Evolutionary conservation across 495 filamentous ascomycete genomes (phyloP).

Genomic region (Barbatosphaeria neglecta): DNA sequence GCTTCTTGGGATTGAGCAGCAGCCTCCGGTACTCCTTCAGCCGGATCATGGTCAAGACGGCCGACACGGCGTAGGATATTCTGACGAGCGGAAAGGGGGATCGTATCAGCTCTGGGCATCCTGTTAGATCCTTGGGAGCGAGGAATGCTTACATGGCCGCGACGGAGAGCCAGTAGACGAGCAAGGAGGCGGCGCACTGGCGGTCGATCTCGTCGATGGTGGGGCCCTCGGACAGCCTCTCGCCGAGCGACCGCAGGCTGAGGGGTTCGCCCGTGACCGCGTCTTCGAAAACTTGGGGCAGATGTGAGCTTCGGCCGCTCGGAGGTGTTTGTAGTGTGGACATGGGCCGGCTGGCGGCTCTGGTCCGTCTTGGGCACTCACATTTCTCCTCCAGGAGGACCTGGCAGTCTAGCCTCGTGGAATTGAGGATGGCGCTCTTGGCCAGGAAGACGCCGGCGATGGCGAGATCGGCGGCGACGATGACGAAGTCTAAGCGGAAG

Average conservation of each 20-base stretch:
- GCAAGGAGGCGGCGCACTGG: constrained; percentile 1
- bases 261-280: neutral
- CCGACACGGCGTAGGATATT: neutral
- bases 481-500: neutral
- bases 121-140: neutral
- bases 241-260: neutral
- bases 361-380: too few relatives aligned
- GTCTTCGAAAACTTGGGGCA: neutral
- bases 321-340: neutral
- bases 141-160: constrained; percentile 6
- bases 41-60: neutral
- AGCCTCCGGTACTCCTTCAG: neutral
- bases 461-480: neutral
- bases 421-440: neutral
- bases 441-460: neutral
- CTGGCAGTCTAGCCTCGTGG: neutral
- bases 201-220: neutral
- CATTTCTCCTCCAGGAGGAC: neutral
- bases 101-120: neutral
- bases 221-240: neutral
- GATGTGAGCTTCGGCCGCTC: neutral
- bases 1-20: neutral
- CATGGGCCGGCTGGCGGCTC: neutral
- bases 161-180: constrained; percentile 3
- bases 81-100: neutral